A percentile compares a stretch with the other conserved stretches of the same genome.
These are phyloP conservation scores for Microcos paniculata DNA, from an alignment of 345 rosid species.

Conservation along the genomic window DNA sequence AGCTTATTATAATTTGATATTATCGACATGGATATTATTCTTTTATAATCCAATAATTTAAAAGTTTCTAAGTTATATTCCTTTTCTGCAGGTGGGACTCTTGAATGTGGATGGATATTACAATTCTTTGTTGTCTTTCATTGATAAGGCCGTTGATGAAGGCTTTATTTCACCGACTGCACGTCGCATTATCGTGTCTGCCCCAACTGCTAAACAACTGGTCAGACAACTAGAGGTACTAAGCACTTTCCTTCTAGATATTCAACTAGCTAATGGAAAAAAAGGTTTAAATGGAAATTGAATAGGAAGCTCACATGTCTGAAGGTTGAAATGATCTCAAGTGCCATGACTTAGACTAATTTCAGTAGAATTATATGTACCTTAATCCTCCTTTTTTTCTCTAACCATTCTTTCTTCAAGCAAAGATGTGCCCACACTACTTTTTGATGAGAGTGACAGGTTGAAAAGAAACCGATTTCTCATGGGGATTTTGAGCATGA, in stretches of 20 bases:
- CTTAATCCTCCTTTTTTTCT: background rate
- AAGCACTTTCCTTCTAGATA: background rate
- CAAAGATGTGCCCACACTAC: background rate
- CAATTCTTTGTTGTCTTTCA: conserved; percentile 75
- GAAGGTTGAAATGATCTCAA: background rate
- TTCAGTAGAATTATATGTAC: background rate
- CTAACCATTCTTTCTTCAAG: background rate
- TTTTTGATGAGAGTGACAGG: background rate
- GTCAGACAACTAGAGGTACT: conserved; percentile 82
- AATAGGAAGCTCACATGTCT: background rate
- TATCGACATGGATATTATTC: background rate
- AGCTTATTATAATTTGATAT: background rate
- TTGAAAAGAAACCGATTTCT: background rate
- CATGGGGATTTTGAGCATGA: background rate
- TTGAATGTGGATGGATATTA: conserved; percentile 93
- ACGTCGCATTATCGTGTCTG: conserved; percentile 84
- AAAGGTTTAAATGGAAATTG: background rate
- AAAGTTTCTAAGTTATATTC: background rate
- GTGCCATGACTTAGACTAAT: background rate
- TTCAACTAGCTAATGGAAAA: background rate
- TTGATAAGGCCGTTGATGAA: conserved; percentile 95
- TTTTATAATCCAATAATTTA: background rate
- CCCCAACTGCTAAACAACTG: conserved; percentile 76
- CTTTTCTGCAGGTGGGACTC: conserved; percentile 71
- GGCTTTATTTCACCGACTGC: conserved; percentile 84